Base-by-base conservation (phyloP, 805 yeast species). In the Candida multigemmis region DNA sequence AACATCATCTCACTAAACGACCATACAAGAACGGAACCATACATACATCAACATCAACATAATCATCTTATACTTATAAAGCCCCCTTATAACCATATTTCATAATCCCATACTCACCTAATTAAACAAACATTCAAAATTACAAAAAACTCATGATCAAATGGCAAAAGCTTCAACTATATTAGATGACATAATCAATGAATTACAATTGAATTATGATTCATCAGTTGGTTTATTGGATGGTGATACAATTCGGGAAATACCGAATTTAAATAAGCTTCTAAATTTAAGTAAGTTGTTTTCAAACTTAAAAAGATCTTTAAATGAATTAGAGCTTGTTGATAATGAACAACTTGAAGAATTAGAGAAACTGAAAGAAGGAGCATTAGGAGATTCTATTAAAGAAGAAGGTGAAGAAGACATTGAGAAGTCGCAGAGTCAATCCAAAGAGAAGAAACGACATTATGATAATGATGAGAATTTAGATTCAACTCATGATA, bases 151-250 rank as follows among this genome's bases (percentile, higher is more conserved):
- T n/a, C n/a, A n/a, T n/a, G n/a, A n/a, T n/a, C n/a, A n/a, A n/a
- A n/a, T n/a, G n/a, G n/a, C n/a, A n/a, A n/a, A n/a, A n/a, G 65
- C 67, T 8, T 51, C 67, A 4, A 60, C 65, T 4, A 52, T 60
- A 6, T 44, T 79, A 27, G 64, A 65, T 16, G 68, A 69, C 29
- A 66, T 79, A 9, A 52, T 78, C 28, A 53, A 55, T 24, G 72
- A 70, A 35, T 48, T 77, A 20, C 59, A 64, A 24, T 47, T 79
- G 28, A 53, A 69, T 1, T 78, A 71, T 42, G 82, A 77, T 40
- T 56, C 68, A 4, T 68, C 71, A 21, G 56, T 68, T 11, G 86
- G 86, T 2, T 48, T 71, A 27, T 49, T 79, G 14, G 75, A 67
- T 37, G 87, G 87, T 1, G 76, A 71, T 12, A 42, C 63, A 5